Evolutionary conservation across 2,329 filamentous ascomycete species (phyloP), one percentile per base, ranked within the genome.

Genomic region (Penicillium expansum): DNA sequence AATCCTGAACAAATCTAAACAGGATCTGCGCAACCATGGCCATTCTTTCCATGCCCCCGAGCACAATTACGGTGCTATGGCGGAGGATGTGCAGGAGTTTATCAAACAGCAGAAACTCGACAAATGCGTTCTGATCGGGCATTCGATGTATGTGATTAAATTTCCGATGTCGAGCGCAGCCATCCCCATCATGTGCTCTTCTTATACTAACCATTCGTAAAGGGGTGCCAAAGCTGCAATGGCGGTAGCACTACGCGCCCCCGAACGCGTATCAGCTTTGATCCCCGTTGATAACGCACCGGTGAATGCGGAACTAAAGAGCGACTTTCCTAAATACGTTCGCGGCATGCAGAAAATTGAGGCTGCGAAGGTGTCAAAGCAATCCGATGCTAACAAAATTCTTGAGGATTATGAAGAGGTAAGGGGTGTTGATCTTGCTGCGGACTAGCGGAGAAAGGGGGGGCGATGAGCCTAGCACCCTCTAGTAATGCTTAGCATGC

Each of bases 141-240:
- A 97, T 76, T 96, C 91, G 1, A 97, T 97, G 93, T 90, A 75
- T 68, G 82, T 67, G 27, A 39, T 33, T 22, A 5, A 16, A 16
- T 24, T 48, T 14, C 13, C 14, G 0, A 18, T 18, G 14, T 3
- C 16, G n/a, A 52, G 10, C 2, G 11, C 22, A 48, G n/a, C 10
- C 24, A 14, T 9, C 5, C 4, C 10, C 14, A 18, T 30, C 20
- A 7, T 13, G 11, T 29, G 9, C 20, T 29, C 10, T 18, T 45
- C 8, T 14, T 10, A 27, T 30, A 42, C 57, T 62, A 22, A 61
- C 30, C n/a, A 47, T 39, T 43, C 7, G 13, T 13, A 24, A 56
- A 89, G 86, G 88, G 93, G 94, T 61, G 93, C 93, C 45, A 97
- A 97, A 79, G 87, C 89, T 2, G 91, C 91, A 66, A 97, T 97